These are phyloP conservation scores for Geotrichum macrosporum DNA, from an alignment of 1,139 yeast species.

Conservation along the genomic window DNA sequence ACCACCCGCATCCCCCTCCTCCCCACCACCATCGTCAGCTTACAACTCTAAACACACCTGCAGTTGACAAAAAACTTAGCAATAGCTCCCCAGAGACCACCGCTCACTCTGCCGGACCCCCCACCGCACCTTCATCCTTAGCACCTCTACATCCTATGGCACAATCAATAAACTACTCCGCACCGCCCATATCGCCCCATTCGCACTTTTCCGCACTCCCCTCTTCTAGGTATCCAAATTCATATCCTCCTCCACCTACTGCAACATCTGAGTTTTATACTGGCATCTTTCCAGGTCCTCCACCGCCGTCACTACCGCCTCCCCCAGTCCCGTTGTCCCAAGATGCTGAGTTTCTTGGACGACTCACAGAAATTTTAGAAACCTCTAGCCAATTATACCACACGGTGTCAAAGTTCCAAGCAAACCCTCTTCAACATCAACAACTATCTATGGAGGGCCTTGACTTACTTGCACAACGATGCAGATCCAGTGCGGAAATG, in stretches of 20 bases:
- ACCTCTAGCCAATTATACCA: constrained; percentile 19
- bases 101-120: background rate
- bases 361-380: constrained; percentile 14
- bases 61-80: too few relatives aligned
- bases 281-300: too few relatives aligned
- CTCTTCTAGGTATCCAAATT: too few relatives aligned
- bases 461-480: constrained; percentile 14
- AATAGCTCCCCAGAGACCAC: background rate
- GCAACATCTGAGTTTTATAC: too few relatives aligned
- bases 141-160: constrained; percentile 4
- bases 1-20: too few relatives aligned
- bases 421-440: background rate
- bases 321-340: constrained; percentile 5
- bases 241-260: too few relatives aligned
- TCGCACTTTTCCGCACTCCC: constrained; percentile 10
- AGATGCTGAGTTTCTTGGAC: constrained; percentile 15
- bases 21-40: too few relatives aligned
- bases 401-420: constrained; percentile 12
- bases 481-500: constrained; percentile 17
- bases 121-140: background rate
- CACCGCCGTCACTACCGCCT: constrained; percentile 3
- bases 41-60: too few relatives aligned
- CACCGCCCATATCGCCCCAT: too few relatives aligned
- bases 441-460: constrained; percentile 11
- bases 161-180: background rate